These are phyloP conservation scores for Kuraishia cidri DNA, from an alignment of 805 yeast species.

Conservation along the genomic window DNA sequence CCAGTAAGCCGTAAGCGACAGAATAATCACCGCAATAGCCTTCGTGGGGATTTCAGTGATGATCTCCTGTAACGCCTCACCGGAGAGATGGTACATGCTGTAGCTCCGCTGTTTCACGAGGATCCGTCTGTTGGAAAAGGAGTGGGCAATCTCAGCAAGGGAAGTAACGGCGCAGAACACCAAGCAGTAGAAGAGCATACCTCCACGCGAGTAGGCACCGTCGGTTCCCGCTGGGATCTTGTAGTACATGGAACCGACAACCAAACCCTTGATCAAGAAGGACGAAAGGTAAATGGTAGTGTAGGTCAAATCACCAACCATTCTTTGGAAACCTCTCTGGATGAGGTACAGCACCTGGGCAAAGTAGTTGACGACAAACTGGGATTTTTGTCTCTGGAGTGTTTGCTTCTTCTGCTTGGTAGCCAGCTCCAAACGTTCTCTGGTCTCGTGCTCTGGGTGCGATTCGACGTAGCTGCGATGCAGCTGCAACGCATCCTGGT, in stretches of 20 bases:
- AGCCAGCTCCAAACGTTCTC: slow-evolving; percentile 31
- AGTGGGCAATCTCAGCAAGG: slow-evolving; percentile 49
- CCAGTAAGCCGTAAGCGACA: slow-evolving; percentile 41
- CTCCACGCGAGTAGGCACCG: slow-evolving; percentile 58
- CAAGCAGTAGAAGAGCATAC: slow-evolving; percentile 51
- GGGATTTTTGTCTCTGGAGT: slow-evolving; percentile 27
- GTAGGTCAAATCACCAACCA: slow-evolving; percentile 48
- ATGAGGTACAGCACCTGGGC: slow-evolving; percentile 43
- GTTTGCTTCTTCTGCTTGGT: slow-evolving; percentile 26
- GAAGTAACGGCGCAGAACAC: slow-evolving; percentile 53
- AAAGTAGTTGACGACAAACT: slow-evolving; percentile 32
- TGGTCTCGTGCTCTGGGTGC: slow-evolving; percentile 27
- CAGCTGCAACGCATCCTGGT: slow-evolving; percentile 20
- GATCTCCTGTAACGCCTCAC: slow-evolving; percentile 51
- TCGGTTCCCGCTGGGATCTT: slow-evolving; percentile 37
- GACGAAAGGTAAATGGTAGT: slow-evolving; percentile 42
- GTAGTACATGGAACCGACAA: slow-evolving; percentile 54
- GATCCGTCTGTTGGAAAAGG: slow-evolving; percentile 55
- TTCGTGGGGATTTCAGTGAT: slow-evolving; percentile 51
- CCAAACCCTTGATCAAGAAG: slow-evolving; percentile 44
- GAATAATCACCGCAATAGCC: slow-evolving; percentile 35
- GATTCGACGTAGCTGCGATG: slow-evolving; percentile 30
- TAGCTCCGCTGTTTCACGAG: slow-evolving; percentile 57
- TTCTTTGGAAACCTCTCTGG: slow-evolving; percentile 44
- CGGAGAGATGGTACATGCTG: slow-evolving; percentile 55